Base-by-base conservation (phyloP, 2,329 filamentous ascomycete genomes). In the Aquanectria penicillioides region DNA sequence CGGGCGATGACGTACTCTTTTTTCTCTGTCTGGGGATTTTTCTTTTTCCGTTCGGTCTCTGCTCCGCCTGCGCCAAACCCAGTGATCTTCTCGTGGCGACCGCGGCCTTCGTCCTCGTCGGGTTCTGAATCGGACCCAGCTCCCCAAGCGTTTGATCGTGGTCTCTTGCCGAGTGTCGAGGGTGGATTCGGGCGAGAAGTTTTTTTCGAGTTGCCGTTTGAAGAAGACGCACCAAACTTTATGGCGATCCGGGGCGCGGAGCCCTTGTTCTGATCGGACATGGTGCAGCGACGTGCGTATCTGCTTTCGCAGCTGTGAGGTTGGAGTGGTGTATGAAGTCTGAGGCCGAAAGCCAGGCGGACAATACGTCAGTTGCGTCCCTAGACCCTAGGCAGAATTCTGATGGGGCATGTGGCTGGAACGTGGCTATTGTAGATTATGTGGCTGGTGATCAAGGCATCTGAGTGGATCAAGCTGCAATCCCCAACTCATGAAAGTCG, bases 1-100 rank as follows among this genome's bases (percentile, higher is more conserved):
- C 77, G 77, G 25, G 80, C 77, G 63, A 92, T 92, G 15, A 91
- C 77, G 38, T 86, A 78, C 7, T 80, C 66, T 59, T 72, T 75
- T 59, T 73, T 73, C 28, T 66, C 62, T n/a, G 63, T 63, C 44
- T 60, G 65, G 17, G 56, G 10, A 8, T 64, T 61, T 20, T 68
- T 73, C 58, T 37, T 77, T 73, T 62, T 73, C 64, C 62, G 71
- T 61, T 71, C 84, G 77, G 64, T 74, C 61, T 77, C 76, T 12
- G 74, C 74, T 9, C 75, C 75, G 11, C 83, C 81, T 22, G 71
- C 75, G 1, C 80, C 81, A 59, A 85, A 83, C 0, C 79, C 82
- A 7, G 80, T 81, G 25, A 87, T 83, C 20, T 69, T 71, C 67
- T 86, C 80, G 61, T 81, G 77, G 23, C 69, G 74, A 26, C 68